These are phyloP conservation scores for Caryopteris hybrid DNA, from an alignment of 305 asterid species.

Conservation along the genomic window DNA sequence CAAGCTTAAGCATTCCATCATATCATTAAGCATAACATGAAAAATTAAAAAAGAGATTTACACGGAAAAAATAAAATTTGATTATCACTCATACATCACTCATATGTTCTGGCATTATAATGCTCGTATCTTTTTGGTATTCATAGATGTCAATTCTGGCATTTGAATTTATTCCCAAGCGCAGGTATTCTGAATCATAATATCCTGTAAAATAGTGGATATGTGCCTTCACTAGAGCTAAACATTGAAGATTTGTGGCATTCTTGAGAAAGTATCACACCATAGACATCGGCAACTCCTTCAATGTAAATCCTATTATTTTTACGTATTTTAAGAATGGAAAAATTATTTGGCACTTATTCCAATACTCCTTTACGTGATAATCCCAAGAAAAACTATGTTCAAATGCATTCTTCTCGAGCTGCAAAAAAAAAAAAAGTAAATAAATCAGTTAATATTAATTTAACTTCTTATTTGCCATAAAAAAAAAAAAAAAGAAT, in stretches of 20 bases:
- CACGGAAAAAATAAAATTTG: neutral
- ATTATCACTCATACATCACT: neutral
- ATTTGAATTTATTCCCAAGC: neutral
- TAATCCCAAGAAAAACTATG: neutral
- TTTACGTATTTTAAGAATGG: conserved; percentile 11
- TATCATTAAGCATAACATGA: neutral
- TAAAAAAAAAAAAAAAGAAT: neutral
- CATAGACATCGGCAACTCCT: conserved; percentile 9
- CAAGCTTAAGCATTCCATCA: too few relatives aligned
- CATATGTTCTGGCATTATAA: neutral
- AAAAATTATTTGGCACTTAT: neutral
- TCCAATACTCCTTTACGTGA: neutral
- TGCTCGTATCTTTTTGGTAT: neutral
- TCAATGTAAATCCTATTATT: conserved; percentile 20
- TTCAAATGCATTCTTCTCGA: conserved; percentile 17
- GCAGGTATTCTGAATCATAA: neutral
- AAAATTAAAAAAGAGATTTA: neutral
- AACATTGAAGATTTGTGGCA: neutral
- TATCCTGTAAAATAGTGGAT: neutral
- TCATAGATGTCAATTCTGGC: neutral
- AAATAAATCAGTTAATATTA: neutral
- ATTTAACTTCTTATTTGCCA: neutral
- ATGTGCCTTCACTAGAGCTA: conserved; percentile 19
- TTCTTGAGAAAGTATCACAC: conserved; percentile 15
- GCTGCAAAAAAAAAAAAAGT: conserved; percentile 4